Base-by-base conservation (phyloP, 2,329 filamentous ascomycete species). In the Curvularia sp. region DNA sequence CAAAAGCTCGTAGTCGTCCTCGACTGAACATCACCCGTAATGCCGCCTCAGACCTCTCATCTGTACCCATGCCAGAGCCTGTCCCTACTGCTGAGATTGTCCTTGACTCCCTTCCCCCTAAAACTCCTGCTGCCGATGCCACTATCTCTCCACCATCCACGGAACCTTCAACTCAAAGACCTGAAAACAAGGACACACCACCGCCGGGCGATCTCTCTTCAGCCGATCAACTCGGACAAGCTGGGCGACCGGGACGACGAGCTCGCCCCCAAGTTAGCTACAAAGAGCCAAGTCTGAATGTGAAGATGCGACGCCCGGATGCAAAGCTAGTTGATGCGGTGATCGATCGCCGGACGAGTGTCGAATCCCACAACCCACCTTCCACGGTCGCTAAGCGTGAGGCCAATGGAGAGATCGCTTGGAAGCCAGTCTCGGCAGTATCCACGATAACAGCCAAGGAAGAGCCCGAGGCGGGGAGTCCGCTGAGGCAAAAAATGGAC, bases 241-340 rank as follows among this genome's bases (percentile, higher is more conserved):
- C 68, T 18, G 74, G 68, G 22, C 71, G 81, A 33, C 78, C 80
- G 10, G 80, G 78, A 2, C 75, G 82, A 55, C 75, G 82, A 58
- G 80, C 80, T 13, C 75, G 81, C 24, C 71, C 79, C 18, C 76
- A 79, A 33, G 80, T 83, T 49, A 82, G 79, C 68, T 83, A 83
- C 59, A 80, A 81, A 12, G 81, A 83, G 61, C 82, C 82, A 1
- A 81, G 75, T 49, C 69, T 83, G 15, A 74, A 75, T 46, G 78
- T 76, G 15, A 84, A 84, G 64, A 83, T 84, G 81, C 75, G 82
- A 20, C 76, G 82, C 26, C 80, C 81, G 1, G 75, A 75, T 49
- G 81, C 81, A 61, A 75, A 81, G 50, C 69, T 82, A 53, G 78
- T 78, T 1, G 80, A 83, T 63, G 81, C 81, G 1, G 75, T 83